Evolutionary conservation across 805 yeast species (phyloP), one percentile per base, ranked within the genome.

Genomic region (Candida boleticola): DNA sequence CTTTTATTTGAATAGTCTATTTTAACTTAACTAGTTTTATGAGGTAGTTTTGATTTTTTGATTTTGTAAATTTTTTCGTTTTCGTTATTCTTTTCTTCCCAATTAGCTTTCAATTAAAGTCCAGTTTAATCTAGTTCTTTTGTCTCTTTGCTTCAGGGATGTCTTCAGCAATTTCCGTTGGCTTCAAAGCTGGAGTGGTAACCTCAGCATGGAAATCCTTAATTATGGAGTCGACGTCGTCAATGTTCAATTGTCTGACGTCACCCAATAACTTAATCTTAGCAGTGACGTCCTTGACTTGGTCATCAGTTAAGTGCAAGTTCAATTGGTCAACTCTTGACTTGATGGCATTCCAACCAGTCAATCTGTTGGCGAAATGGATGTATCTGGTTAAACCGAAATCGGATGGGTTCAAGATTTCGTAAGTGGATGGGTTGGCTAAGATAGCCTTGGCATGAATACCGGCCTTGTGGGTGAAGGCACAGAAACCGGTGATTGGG

Each of bases 341-440:
- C 58, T 77, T 77, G 61, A 77, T 77, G 29, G 82, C 83, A 54
- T 77, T 77, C 83, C 83, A 77, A 27, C 83, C 83, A 11, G 83
- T 77, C 56, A 77, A 68, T 56, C 82, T 66, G 64, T 76, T 77
- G 47, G 82, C 82, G 51, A 77, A 77, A 57, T 77, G 82, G 47
- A 77, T 77, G 55, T 77, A 77, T 55, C 83, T 71, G n/a, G 80
- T 73, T 53, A 77, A 68, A 44, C 83, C 83, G 53, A 77, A 77
- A 59, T 77, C 83, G 19, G 69, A 60, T 25, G 83, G 83, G 51
- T 74, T 73, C 57, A 77, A 67, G 54, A 77, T 77, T 61, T 77
- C 83, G 56, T 77, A 77, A 10, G 82, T 77, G n/a, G 81, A 74
- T 38, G 83, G 83, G 61, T 77, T 77, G 39, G 83, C 82, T 50